A percentile compares a stretch with the other conserved stretches of the same genome.
phyloP scores from a whole-genome alignment of 2,329 filamentous ascomycete species.

The Aspergillus amoenus region DNA sequence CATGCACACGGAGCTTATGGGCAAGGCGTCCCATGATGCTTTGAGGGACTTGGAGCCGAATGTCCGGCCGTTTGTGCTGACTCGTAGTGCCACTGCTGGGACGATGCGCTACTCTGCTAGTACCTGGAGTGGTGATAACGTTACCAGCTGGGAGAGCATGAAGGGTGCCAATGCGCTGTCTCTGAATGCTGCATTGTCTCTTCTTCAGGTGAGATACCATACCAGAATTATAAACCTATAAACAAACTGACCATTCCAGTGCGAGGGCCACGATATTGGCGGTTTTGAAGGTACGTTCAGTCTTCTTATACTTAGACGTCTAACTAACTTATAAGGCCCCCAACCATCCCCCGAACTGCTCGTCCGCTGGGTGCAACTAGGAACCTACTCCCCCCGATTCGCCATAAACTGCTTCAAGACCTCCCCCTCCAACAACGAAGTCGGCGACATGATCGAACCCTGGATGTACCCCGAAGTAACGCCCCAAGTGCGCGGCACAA shows the following conservation, averaged over 20 bases:
- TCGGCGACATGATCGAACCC: constrained; percentile 73
- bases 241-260: constrained; percentile 36
- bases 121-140: constrained; percentile 73
- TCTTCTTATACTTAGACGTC: too few species aligned
- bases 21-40: constrained; percentile 68
- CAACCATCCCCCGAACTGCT: constrained; percentile 70
- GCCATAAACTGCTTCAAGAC: constrained; percentile 81
- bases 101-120: constrained; percentile 70
- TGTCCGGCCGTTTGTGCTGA: constrained; percentile 66
- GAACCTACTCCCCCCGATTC: constrained; percentile 68
- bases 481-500: constrained; percentile 61
- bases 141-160: constrained; percentile 72
- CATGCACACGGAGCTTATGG: constrained; percentile 70
- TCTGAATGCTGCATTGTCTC: constrained; percentile 65
- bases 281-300: constrained; percentile 57
- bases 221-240: background rate
- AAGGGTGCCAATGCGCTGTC: constrained; percentile 69
- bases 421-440: constrained; percentile 60
- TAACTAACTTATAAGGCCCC: constrained; percentile 47
- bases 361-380: constrained; percentile 71
- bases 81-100: constrained; percentile 68
- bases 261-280: constrained; percentile 72
- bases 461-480: constrained; percentile 74
- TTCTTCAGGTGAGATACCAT: constrained; percentile 55
- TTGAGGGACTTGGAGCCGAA: constrained; percentile 59